Evolutionary conservation across 176 grass and related monocot species (phyloP).

Genomic region (Aegilops longissima): DNA sequence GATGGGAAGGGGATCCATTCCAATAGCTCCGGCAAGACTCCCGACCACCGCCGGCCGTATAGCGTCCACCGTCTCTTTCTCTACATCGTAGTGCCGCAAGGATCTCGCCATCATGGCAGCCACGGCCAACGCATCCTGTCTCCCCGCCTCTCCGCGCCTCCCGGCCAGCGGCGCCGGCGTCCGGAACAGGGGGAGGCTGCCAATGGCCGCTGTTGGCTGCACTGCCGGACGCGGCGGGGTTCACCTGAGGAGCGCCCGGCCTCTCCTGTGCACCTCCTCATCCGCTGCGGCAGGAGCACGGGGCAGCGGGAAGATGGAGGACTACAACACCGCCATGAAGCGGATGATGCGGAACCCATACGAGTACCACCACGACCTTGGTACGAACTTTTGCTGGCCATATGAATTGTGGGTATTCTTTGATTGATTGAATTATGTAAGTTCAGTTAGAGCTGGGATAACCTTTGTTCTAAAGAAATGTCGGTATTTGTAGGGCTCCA

Average conservation of each 20-base stretch:
- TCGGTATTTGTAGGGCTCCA: neutral
- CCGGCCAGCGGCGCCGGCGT: neutral
- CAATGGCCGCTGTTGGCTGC: neutral
- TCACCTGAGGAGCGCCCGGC: neutral
- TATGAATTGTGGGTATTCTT: neutral
- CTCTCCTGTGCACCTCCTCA: conserved; percentile 46
- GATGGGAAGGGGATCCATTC: conserved; percentile 10
- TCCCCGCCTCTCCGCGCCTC: conserved; percentile 5
- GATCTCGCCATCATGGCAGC: conserved; percentile 19
- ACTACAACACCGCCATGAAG: conserved; percentile 88
- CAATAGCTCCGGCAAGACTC: neutral
- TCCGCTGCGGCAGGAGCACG: conserved; percentile 19
- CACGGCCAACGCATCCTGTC: conserved; percentile 21
- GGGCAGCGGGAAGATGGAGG: conserved; percentile 51
- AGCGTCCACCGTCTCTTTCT: neutral
- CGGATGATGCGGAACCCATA: conserved; percentile 85
- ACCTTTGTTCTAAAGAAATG: neutral
- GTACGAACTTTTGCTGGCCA: conserved; percentile 29
- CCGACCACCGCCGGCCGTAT: neutral
- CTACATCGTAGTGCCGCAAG: neutral
- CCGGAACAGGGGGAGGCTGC: neutral
- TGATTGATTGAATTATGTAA: neutral
- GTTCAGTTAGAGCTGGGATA: neutral
- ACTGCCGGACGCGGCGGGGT: neutral
- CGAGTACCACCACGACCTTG: conserved; percentile 82